Evolutionary conservation across 176 grass and related monocot genomes (phyloP).

Genomic region (Oryza meyeriana): DNA sequence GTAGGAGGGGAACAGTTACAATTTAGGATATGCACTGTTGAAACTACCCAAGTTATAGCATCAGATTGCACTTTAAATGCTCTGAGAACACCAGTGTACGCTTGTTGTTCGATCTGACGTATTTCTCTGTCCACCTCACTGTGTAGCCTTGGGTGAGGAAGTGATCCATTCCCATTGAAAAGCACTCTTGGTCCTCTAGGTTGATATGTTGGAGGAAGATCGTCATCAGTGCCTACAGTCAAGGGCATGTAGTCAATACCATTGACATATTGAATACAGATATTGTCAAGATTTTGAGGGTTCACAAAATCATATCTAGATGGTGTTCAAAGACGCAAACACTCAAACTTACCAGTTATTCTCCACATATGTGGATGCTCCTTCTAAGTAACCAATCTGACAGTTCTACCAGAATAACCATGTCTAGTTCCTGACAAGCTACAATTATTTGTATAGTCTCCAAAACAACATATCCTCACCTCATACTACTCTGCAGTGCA

Average conservation of each 20-base stretch:
- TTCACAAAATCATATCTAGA: neutral
- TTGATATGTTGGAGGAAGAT: constrained; percentile 51
- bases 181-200: constrained; percentile 45
- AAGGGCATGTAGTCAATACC: constrained; percentile 23
- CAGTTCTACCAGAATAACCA: neutral
- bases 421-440: neutral
- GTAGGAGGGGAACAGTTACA: constrained; percentile 1
- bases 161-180: constrained; percentile 53
- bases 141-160: constrained; percentile 48
- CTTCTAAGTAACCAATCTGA: neutral
- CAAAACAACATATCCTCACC: neutral
- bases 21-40: neutral
- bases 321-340: neutral
- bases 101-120: constrained; percentile 83
- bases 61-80: constrained; percentile 99
- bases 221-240: constrained; percentile 80
- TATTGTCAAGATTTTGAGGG: neutral
- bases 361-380: neutral
- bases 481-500: neutral
- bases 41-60: constrained; percentile 84
- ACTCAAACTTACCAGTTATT: neutral
- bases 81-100: constrained; percentile 89
- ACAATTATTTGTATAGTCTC: neutral
- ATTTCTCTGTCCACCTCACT: constrained; percentile 75
- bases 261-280: constrained; percentile 1